Percentiles rank a stretch among this genome's conserved stretches.
phyloP scores from a whole-genome alignment of 2,329 filamentous ascomycete genomes.

The Paramyrothecium roridum region DNA sequence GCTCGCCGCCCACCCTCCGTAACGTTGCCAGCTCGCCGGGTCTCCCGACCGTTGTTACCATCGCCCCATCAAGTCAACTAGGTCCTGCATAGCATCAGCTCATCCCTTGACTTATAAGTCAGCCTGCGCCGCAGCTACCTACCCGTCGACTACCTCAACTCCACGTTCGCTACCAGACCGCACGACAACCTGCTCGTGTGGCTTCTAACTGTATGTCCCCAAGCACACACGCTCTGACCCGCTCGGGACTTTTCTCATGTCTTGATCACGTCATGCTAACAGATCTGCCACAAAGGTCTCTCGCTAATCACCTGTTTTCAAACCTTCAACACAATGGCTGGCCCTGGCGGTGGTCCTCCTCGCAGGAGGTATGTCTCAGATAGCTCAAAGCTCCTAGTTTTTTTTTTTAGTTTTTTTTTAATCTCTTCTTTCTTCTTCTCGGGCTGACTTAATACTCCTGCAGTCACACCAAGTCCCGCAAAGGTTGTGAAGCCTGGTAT shows the following conservation, averaged over 20 bases:
- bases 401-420: background rate
- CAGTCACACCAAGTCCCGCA: constrained; percentile 98
- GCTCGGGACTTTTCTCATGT: no score
- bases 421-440: constrained; percentile 17
- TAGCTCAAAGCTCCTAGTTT: no score
- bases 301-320: constrained; percentile 30
- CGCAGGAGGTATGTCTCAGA: constrained; percentile 53
- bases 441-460: constrained; percentile 8
- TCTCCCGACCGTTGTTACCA: background rate
- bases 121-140: constrained; percentile 3
- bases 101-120: constrained; percentile 7
- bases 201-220: constrained; percentile 20
- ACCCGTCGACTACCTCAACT: constrained; percentile 6
- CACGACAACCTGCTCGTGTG: constrained; percentile 23
- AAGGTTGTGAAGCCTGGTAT: constrained; percentile 91
- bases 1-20: constrained; percentile 8
- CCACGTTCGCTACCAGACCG: constrained; percentile 37
- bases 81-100: constrained; percentile 4
- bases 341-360: constrained; percentile 91
- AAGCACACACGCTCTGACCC: no score
- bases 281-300: constrained; percentile 12
- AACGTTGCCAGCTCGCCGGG: constrained; percentile 6
- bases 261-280: constrained; percentile 1
- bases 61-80: background rate
- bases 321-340: constrained; percentile 67